Base-by-base conservation (phyloP, 345 rosid species). In the Populus pruinosa region DNA sequence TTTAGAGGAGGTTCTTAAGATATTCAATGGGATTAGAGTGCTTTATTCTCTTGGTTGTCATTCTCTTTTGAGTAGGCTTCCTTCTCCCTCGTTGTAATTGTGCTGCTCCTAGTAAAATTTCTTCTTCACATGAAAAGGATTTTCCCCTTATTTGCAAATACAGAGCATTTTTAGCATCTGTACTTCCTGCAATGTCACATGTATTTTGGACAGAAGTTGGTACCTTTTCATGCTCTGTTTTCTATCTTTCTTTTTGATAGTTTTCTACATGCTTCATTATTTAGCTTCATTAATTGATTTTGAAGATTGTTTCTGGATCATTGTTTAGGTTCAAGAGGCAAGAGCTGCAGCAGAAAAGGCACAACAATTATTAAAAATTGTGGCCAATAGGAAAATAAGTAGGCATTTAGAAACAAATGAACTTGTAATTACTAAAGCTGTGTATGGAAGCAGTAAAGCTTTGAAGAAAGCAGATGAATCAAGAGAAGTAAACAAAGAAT, bases 291-390 rank as follows among this genome's bases (percentile, higher is more conserved):
- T 35, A 13, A 67, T 64, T 68, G 67, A 69, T 69, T 36, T 31
- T 65, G 61, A 71, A 21, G 29, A 76, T n/a, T 21, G 59, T 16
- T 20, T 80, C 39, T 74, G 3, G 25, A 73, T 65, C 23, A 53
- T 62, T 75, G 38, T 79, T 64, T 79, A 96, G 99, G 99, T 92
- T 55, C 83, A 17, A 78, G 94, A 90, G 80, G 91, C 97, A 80
- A 91, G 85, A 83, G 84, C 81, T 3, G 83, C 89, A n/a, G 97
- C 97, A 38, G 89, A 88, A 88, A 96, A 89, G 80, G 93, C 96
- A 55, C 96, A 94, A 82, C 90, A 84, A 76, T 84, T 94, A 76
- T 84, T 94, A 79, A 89, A 90, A 83, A 88, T 72, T 78, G 98
- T 96, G 77, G 91, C 97, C 64, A 89, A 86, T 23, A 88, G 98